A percentile compares a stretch with the other conserved stretches of the same genome.
Conservation (phyloP, 257 asterid genomes). For the Jasminum sambac region DNA sequence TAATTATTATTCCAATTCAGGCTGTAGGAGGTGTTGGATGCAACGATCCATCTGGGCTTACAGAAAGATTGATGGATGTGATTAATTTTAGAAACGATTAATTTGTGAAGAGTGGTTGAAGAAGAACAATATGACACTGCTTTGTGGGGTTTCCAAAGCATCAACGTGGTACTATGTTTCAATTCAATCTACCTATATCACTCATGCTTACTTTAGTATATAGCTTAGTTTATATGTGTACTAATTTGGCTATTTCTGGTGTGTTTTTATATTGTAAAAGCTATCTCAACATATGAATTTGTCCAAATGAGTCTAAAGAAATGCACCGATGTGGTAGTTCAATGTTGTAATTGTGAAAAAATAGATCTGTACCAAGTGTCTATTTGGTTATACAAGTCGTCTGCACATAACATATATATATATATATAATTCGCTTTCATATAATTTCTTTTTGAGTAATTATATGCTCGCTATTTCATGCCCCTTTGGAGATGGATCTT, state of each 20-base stretch:
- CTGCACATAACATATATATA: too few relatives aligned
- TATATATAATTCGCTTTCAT: too few relatives aligned
- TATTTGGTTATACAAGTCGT: too few relatives aligned
- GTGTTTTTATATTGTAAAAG: not conserved
- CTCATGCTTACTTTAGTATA: not conserved
- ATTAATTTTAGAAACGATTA: slow-evolving; percentile 1
- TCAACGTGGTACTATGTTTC: not conserved
- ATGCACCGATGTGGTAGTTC: too few relatives aligned
- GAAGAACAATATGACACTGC: not conserved
- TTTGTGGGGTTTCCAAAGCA: not conserved
- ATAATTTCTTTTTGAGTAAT: not conserved
- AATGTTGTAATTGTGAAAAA: too few relatives aligned
- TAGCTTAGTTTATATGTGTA: not conserved
- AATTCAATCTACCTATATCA: not conserved
- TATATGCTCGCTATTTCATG: not conserved
- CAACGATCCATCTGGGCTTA: slow-evolving; percentile 22
- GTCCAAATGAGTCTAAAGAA: too few relatives aligned
- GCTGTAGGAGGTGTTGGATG: slow-evolving; percentile 15
- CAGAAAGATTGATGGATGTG: slow-evolving; percentile 19
- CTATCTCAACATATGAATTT: too few relatives aligned
- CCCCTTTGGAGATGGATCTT: not conserved
- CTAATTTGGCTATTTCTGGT: not conserved
- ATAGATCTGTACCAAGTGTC: too few relatives aligned
- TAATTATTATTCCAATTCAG: slow-evolving; percentile 13
- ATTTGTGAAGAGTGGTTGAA: not conserved